Evolutionary conservation across 2,329 filamentous ascomycete genomes (phyloP).

Genomic region (Sarocladium strictum): DNA sequence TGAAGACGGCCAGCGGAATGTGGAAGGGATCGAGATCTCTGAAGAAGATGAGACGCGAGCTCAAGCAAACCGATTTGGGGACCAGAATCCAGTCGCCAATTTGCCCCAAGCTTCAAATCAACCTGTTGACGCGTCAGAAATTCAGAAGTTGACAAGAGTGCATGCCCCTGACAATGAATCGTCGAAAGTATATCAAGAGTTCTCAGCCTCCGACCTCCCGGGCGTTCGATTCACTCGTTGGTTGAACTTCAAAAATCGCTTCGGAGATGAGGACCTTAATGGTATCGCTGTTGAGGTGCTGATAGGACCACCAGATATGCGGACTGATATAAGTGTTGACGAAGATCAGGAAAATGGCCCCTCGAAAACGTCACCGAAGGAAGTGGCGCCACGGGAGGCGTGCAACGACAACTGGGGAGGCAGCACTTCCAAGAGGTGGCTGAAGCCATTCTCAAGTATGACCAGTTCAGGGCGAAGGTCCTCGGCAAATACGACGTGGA

Average conservation of each 20-base stretch:
- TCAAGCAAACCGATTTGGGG: too few relatives aligned
- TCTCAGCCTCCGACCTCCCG: background rate
- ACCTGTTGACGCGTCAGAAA: background rate
- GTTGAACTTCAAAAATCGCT: conserved; percentile 34
- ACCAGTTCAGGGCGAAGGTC: background rate
- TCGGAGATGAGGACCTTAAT: conserved; percentile 25
- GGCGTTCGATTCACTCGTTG: background rate
- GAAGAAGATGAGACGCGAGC: too few relatives aligned
- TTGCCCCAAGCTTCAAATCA: background rate
- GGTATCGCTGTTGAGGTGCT: conserved; percentile 36
- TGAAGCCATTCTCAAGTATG: background rate
- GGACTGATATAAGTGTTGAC: conserved; percentile 28
- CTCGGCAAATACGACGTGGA: background rate
- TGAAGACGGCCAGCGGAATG: too few relatives aligned
- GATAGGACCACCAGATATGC: conserved; percentile 26
- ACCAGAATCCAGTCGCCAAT: too few relatives aligned
- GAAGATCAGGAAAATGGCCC: conserved; percentile 12
- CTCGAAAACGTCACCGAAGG: background rate
- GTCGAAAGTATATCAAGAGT: background rate
- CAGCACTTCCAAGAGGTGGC: background rate
- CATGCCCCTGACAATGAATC: background rate
- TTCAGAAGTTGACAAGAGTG: background rate
- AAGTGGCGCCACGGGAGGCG: background rate
- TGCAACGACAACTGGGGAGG: background rate
- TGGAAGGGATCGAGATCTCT: too few relatives aligned